Evolutionary conservation across 352 stramenopile species (phyloP), one percentile per base, ranked within the genome.

Genomic region (Phytopythium boreale): DNA sequence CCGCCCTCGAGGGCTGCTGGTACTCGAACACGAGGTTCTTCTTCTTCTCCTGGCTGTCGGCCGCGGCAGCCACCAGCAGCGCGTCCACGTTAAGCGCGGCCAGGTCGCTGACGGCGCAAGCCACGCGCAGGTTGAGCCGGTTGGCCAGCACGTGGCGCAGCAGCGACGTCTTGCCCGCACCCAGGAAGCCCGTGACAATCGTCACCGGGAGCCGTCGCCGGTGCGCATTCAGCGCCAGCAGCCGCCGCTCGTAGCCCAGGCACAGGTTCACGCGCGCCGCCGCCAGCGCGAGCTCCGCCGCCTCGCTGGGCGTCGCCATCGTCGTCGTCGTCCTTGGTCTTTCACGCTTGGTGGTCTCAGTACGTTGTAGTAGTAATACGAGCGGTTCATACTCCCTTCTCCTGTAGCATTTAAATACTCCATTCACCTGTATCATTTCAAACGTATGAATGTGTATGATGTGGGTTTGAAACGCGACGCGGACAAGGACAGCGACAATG

Each of bases 51-150:
- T 41, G 3, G 29, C 34, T 24, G 34, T 36, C 31, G 31, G 19
- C 52, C 41, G 63, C 55, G 56, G 82, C 75, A 4, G 76, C 72
- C 59, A 92, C 74, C 29, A 92, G 76, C 52, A 90, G 44, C 56
- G 74, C 79, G 68, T 90, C 82, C 56, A 92, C 72, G 63, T 92
- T 92, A 51, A 92, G 79, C 22, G 73, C 69, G 2, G 80, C 84
- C 61, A 90, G 59, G 61, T 92, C 82, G 56, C 80, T 90, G 24
- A 92, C 79, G 12, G 81, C 82, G 57, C 80, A 90, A 10, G 81
- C 82, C 29, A 92, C 73, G 29, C 77, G 78, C 26, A 90, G 68
- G 63, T 92, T 92, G 27, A 88, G 70, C 20, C 82, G 82, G 62
- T 89, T 79, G 49, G 76, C 68, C 49, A 92, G 68, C 57, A 90